A percentile compares a stretch with the other conserved stretches of the same genome.
phyloP scores from a whole-genome alignment of 78 protist genomes.

The Pelomyxa schiedti region DNA sequence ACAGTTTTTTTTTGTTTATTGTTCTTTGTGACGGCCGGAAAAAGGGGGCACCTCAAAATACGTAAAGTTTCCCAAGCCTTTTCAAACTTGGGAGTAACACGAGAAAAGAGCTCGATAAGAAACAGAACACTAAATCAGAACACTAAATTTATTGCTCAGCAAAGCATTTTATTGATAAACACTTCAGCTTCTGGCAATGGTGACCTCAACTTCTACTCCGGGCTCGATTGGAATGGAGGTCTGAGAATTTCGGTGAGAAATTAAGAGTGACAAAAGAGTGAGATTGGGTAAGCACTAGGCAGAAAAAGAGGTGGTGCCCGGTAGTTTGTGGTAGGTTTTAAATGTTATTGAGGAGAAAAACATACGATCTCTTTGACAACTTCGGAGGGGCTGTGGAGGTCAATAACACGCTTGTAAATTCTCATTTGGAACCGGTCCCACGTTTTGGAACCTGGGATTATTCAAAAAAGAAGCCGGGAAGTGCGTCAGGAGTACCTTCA shows the following conservation, averaged over 20 bases:
- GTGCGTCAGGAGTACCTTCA: too few species aligned
- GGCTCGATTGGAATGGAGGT: conserved; percentile 80
- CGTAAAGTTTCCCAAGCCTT: too few species aligned
- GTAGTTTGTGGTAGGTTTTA: too few species aligned
- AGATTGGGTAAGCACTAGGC: not conserved
- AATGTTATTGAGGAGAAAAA: not conserved
- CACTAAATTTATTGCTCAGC: not conserved
- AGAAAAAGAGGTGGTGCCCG: not conserved
- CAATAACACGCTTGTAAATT: conserved; percentile 99
- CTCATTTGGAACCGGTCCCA: conserved; percentile 99
- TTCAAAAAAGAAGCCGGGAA: conserved; percentile 1
- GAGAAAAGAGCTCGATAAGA: too few species aligned
- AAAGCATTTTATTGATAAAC: not conserved
- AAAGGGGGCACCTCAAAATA: too few species aligned
- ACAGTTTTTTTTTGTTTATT: too few species aligned
- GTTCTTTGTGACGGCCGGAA: too few species aligned
- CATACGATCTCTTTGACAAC: conserved; percentile 81
- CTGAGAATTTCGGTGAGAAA: not conserved
- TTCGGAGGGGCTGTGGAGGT: conserved; percentile 82
- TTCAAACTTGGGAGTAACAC: too few species aligned
- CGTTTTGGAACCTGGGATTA: conserved; percentile 83
- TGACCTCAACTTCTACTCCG: conserved; percentile 91
- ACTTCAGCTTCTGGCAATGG: conserved; percentile 37
- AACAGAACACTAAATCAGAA: not conserved
- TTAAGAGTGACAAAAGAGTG: not conserved